phyloP scores from a whole-genome alignment of 2,329 filamentous ascomycete species.

The Trichoderma koningii region DNA sequence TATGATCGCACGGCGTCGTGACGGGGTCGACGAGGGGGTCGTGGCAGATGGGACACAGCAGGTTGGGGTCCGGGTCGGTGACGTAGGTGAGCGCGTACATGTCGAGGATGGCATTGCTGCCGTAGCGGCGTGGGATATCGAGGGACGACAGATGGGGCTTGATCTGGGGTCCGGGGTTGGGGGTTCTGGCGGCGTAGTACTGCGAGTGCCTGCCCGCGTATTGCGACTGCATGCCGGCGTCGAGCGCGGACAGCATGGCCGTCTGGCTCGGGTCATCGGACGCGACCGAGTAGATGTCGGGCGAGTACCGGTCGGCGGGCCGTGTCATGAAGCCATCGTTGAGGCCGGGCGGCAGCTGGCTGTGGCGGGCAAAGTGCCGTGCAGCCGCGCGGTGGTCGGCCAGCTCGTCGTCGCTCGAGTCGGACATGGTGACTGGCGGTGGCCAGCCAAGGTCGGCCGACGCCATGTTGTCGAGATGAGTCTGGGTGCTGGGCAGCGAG shows the following conservation, averaged over 20 bases:
- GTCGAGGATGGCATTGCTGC: slow-evolving; percentile 47
- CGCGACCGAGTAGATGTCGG: slow-evolving; percentile 17
- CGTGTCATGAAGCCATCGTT: neutral
- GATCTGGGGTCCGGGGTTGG: slow-evolving; percentile 3
- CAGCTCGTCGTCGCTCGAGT: slow-evolving; percentile 21
- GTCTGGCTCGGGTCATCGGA: slow-evolving; percentile 18
- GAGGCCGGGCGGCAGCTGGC: neutral
- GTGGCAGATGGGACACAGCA: slow-evolving; percentile 60
- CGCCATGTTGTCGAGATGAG: slow-evolving; percentile 20
- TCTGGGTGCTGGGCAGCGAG: slow-evolving; percentile 18
- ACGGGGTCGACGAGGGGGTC: slow-evolving; percentile 62
- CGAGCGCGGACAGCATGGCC: slow-evolving; percentile 7
- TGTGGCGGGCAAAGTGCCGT: slow-evolving; percentile 5
- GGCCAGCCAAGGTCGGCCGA: slow-evolving; percentile 19
- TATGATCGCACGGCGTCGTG: slow-evolving; percentile 65
- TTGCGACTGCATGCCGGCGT: slow-evolving; percentile 15
- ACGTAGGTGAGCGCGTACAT: slow-evolving; percentile 50
- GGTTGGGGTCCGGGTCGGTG: slow-evolving; percentile 48
- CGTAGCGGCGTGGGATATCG: slow-evolving; percentile 44
- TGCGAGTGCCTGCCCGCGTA: slow-evolving; percentile 21
- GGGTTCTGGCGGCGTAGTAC: slow-evolving; percentile 13
- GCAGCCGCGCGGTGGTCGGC: neutral
- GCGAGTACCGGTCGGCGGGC: slow-evolving; percentile 9
- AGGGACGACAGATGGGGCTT: slow-evolving; percentile 44
- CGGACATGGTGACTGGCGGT: slow-evolving; percentile 13